A percentile compares a stretch with the other conserved stretches of the same genome.
phyloP scores from a whole-genome alignment of 1,284 basidiomycete species.

The Trichosporon coremiiforme region DNA sequence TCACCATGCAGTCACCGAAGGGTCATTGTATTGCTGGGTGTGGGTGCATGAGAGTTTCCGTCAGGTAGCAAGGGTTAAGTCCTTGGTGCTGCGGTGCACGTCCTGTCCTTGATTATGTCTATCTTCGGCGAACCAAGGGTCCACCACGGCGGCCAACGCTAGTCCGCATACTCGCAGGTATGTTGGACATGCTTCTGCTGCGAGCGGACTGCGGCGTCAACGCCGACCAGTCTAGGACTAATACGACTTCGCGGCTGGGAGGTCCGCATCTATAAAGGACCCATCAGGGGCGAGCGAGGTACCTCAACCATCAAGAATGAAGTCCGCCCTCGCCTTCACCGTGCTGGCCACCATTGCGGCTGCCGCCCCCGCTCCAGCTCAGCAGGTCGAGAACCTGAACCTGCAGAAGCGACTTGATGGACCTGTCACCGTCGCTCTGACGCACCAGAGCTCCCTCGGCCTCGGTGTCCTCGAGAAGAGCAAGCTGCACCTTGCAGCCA shows the following conservation, averaged over 20 bases:
- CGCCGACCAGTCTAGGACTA: neutral
- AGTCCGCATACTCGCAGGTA: no score
- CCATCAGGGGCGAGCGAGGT: no score
- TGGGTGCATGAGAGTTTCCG: no score
- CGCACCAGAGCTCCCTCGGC: neutral
- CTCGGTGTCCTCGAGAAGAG: neutral
- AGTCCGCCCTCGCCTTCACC: neutral
- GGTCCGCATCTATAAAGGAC: no score
- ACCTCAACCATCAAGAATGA: conserved; percentile 1
- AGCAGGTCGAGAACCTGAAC: neutral
- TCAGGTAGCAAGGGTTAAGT: no score
- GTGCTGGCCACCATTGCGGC: neutral
- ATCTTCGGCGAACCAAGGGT: neutral
- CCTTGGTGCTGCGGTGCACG: neutral
- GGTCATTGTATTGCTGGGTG: neutral
- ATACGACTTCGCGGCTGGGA: no score
- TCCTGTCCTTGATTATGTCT: no score
- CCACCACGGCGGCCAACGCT: no score
- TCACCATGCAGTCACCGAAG: neutral
- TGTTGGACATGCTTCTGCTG: neutral
- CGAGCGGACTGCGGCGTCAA: neutral
- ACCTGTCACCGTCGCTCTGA: neutral
- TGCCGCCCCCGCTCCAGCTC: neutral
- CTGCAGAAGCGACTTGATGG: neutral
- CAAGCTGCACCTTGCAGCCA: neutral